Base-by-base conservation (phyloP, 305 asterid genomes). In the Rubia tinctorum region DNA sequence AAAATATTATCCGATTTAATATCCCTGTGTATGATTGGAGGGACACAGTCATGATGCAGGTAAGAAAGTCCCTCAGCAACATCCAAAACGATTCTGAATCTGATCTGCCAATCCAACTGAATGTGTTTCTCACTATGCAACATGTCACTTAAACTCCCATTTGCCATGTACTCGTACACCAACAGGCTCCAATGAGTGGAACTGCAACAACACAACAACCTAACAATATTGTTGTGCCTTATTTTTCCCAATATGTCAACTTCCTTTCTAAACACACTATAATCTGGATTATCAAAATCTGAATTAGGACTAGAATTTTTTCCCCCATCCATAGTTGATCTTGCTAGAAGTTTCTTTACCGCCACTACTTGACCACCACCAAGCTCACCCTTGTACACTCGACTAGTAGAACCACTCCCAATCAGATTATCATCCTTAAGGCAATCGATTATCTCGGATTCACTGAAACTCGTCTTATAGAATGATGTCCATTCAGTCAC, bases 21-120 rank as follows among this genome's bases (percentile, higher is more conserved):
- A 20, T 93, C 98, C 37, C 98, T 85, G 61, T 91, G 98, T 4
- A 93, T 90, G 18, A 93, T 86, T 0, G 96, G 86, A 74, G 97
- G 98, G 65, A 89, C 93, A 43, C 88, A 89, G 77, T 91, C 96
- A 9, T 93, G 97, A 75, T 93, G 98, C 87, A 93, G 77, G 73
- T 93, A 93, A 6, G 97, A 89, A 10, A 93, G 83, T 14, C 97
- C 98, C 82, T 93, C 96, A 0, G 97, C 98, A n/a, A 96, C 86
- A 84, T 91, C 96, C 81, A 85, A 71, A 1, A 84, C 94, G n/a
- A 93, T 87, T 78, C 51, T 83, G 69, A 86, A 87, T 85, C 98
- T 87, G 49, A 71, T 82, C 0, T 84, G 86, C 97, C 97, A 91
- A 72, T 86, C 87, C 71, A 93, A 80, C 74, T 71, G 68, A 42